Percentiles rank a stretch among this genome's conserved stretches.
Conservation (phyloP, 2,329 filamentous ascomycete species). For the Cytospora chrysosperma region DNA sequence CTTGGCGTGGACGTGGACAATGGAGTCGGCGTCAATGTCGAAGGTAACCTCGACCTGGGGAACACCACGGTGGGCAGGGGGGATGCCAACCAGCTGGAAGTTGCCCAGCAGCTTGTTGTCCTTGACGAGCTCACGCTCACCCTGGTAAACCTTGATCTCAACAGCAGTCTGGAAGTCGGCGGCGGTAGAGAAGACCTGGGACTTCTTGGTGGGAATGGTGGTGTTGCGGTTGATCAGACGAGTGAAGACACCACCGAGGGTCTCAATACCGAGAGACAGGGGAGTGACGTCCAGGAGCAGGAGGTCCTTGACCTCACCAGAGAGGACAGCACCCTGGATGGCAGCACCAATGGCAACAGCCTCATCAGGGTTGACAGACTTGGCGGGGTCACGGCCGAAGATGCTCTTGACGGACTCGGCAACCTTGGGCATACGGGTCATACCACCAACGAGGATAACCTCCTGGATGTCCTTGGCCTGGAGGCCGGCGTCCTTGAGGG, state of each 20-base stretch:
- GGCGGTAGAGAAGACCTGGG: conserved; percentile 94
- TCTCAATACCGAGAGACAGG: conserved; percentile 97
- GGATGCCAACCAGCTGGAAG: conserved; percentile 98
- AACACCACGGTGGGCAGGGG: conserved; percentile 92
- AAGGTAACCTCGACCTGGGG: conserved; percentile 98
- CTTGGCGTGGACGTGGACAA: conserved; percentile 96
- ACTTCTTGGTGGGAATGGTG: conserved; percentile 99
- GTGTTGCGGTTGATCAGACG: conserved; percentile 99
- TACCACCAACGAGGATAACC: conserved; percentile 96
- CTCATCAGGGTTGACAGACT: conserved; percentile 98
- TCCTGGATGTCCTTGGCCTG: conserved; percentile 94
- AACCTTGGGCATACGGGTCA: conserved; percentile 99
- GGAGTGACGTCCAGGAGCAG: conserved; percentile 94
- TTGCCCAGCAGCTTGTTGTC: conserved; percentile 99
- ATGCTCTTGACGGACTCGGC: conserved; percentile 93
- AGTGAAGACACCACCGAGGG: conserved; percentile 95
- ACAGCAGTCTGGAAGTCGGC: conserved; percentile 98
- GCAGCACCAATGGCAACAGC: conserved; percentile 96
- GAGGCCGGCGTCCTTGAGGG: conserved; percentile 90
- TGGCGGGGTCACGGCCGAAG: conserved; percentile 93
- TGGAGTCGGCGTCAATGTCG: conserved; percentile 97
- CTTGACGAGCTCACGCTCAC: conserved; percentile 97
- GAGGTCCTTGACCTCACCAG: conserved; percentile 94
- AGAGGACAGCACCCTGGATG: conserved; percentile 94
- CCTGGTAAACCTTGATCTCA: conserved; percentile 99